Conservation (phyloP, 2,329 filamentous ascomycete genomes). For the Cladophialophora exuberans region DNA sequence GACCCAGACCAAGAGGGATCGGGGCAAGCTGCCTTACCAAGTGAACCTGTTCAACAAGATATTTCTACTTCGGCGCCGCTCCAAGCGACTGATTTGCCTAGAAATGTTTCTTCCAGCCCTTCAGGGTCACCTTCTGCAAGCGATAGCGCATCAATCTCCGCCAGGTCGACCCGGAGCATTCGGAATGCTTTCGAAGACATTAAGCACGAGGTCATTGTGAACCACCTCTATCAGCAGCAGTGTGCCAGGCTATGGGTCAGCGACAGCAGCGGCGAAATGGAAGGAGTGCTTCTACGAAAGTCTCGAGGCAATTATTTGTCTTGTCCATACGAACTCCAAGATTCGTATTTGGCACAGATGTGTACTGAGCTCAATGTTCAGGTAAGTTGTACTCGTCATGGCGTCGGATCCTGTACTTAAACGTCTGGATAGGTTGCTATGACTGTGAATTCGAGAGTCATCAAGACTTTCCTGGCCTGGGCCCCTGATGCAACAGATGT, state of each 20-base stretch:
- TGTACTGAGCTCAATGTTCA: slow-evolving; percentile 72
- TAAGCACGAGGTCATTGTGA: slow-evolving; percentile 82
- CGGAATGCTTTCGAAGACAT: slow-evolving; percentile 69
- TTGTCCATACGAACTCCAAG: slow-evolving; percentile 67
- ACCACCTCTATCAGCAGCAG: slow-evolving; percentile 80
- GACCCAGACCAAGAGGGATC: not conserved
- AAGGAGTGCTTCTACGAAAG: slow-evolving; percentile 75
- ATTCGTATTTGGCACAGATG: slow-evolving; percentile 66
- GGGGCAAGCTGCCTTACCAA: not conserved
- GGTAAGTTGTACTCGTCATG: slow-evolving; percentile 47
- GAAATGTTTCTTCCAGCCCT: not conserved
- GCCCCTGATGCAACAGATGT: slow-evolving; percentile 74
- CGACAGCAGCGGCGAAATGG: slow-evolving; percentile 67
- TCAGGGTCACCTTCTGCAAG: slow-evolving; percentile 49
- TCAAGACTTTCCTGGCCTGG: slow-evolving; percentile 76
- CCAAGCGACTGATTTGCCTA: not conserved
- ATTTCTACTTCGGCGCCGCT: not conserved
- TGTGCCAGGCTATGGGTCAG: slow-evolving; percentile 74
- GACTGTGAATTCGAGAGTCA: slow-evolving; percentile 78
- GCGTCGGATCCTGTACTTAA: slow-evolving; percentile 16
- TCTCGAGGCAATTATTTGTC: slow-evolving; percentile 70
- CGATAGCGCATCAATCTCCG: slow-evolving; percentile 51
- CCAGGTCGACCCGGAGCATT: slow-evolving; percentile 48
- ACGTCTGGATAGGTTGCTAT: slow-evolving; percentile 64
- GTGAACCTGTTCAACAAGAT: not conserved